Conservation (phyloP, 495 filamentous ascomycete species). For the Podospora conica region DNA sequence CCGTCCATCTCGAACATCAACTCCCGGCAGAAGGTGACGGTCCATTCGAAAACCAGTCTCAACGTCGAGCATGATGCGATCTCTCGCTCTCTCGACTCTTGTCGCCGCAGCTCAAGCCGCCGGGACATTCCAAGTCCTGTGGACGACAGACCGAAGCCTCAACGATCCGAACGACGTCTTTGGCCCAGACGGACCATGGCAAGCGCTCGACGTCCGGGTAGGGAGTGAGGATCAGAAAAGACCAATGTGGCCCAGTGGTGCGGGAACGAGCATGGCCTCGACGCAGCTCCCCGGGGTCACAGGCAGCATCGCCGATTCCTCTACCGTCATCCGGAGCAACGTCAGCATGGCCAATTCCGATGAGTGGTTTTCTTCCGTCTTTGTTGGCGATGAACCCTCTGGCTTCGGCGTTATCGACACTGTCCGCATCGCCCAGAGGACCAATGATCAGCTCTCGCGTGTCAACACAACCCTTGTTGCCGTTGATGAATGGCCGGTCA, state of each 20-base stretch:
- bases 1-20: not conserved
- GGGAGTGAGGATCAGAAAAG: not conserved
- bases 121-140: not conserved
- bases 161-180: not conserved
- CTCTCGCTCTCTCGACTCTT: not conserved
- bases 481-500: not conserved
- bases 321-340: not conserved
- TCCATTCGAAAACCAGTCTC: not conserved
- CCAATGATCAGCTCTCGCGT: no score
- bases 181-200: not conserved
- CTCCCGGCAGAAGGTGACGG: not conserved
- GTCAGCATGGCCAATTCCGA: not conserved
- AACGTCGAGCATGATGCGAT: not conserved
- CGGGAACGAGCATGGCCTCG: not conserved
- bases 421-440: not conserved
- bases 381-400: not conserved
- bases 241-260: not conserved
- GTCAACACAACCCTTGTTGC: not conserved
- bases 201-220: not conserved
- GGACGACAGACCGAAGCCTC: not conserved
- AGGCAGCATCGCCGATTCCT: not conserved
- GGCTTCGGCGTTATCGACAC: not conserved
- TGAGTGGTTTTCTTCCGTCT: not conserved
- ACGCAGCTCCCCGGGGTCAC: not conserved
- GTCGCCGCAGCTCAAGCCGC: not conserved